These are phyloP conservation scores for Chamaenerion angustifolium DNA, from an alignment of 345 rosid genomes.

Conservation along the genomic window DNA sequence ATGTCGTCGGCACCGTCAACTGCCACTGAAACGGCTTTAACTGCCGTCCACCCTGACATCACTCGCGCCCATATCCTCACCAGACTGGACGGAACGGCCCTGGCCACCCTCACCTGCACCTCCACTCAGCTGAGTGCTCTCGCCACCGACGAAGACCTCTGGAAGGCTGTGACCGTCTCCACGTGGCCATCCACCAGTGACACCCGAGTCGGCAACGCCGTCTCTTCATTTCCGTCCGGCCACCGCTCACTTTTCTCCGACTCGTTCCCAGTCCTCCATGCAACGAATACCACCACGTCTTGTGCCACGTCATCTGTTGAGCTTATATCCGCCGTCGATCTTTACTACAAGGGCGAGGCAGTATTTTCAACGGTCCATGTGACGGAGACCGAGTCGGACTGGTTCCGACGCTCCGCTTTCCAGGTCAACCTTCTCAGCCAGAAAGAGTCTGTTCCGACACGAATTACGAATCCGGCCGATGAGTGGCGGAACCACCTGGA, in stretches of 20 bases:
- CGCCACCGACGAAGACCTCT: slow-evolving; percentile 32
- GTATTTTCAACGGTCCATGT: slow-evolving; percentile 38
- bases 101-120: slow-evolving; percentile 37
- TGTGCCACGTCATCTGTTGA: slow-evolving; percentile 5
- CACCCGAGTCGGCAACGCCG: slow-evolving; percentile 17
- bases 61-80: slow-evolving; percentile 40
- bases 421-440: slow-evolving; percentile 46
- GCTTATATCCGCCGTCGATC: slow-evolving; percentile 66
- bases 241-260: slow-evolving; percentile 60
- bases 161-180: slow-evolving; percentile 30
- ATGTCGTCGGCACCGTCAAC: no score
- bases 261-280: slow-evolving; percentile 28
- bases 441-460: slow-evolving; percentile 28
- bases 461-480: slow-evolving; percentile 11
- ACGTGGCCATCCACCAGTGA: slow-evolving; percentile 56
- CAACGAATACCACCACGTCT: slow-evolving; percentile 1
- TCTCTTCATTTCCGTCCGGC: slow-evolving; percentile 43
- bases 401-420: slow-evolving; percentile 51
- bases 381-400: slow-evolving; percentile 27
- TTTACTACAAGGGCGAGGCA: slow-evolving; percentile 23
- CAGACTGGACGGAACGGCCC: slow-evolving; percentile 58
- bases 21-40: no score
- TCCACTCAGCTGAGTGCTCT: slow-evolving; percentile 34
- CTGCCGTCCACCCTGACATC: slow-evolving; percentile 44
- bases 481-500: slow-evolving; percentile 37